Base-by-base conservation (phyloP, 768 basidiomycete genomes). In the Xerocomellus chrysenteron region DNA sequence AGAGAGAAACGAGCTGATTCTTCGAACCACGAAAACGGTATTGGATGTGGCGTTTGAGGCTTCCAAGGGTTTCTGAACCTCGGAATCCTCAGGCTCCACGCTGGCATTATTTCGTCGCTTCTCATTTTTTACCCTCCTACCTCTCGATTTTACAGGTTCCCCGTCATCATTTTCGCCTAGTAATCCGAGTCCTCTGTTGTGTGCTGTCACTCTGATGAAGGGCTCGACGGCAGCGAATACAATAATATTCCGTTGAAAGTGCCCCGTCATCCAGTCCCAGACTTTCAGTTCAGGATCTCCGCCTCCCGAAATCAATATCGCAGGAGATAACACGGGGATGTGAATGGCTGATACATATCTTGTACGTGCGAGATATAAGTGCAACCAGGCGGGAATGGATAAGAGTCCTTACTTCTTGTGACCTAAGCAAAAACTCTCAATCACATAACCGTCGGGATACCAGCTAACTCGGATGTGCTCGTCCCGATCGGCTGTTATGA, bases 401-500 rank as follows among this genome's bases (percentile, higher is more conserved):
- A 35, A 24, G 28, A 43, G 14, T 3, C 69, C 84, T 62, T 59
- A 94, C 93, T 85, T 89, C 62, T 78, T 78, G 66, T 94, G 90
- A 17, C 94, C 93, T 28, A 95, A 79, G 59, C 94, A 90, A 70
- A 85, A 98, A 59, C 80, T 84, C 70, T 98, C 93, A 58, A 98
- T 90, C 43, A 82, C 82, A 62, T 87, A 90, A 17, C 94, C 91
- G 52, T 88, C 78, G 0, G 97, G 97, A 66, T 82, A 98, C 83
- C 90, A 84, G 65, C 91, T 94, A 16, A 96, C 82, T 52, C 97
- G 80, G 49, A 99, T 88, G 67, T 98, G 97, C 68, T 98, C 97
- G 66, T 99, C 97, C 44, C 97, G 76, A 67, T 98, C 97, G 0
- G 92, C 88, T 0, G 94, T 93, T 60, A 98, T 80, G 65, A 99